Conservation (phyloP, 345 rosid genomes). For the Eucalyptus camaldulensis region DNA sequence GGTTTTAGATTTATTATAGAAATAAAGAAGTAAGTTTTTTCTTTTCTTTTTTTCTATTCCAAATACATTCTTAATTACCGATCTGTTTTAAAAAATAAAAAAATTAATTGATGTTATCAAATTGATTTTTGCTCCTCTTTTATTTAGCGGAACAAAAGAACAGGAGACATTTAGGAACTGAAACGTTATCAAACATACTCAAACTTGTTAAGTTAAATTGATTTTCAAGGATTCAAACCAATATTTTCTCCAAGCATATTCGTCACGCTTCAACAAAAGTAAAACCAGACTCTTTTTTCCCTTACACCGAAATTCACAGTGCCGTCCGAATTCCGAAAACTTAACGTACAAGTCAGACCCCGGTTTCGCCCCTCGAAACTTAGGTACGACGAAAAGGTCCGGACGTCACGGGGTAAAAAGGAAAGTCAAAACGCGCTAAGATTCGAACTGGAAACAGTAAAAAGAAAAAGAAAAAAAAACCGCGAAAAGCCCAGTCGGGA, state of each 20-base stretch:
- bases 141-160: fast-evolving
- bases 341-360: too few species aligned
- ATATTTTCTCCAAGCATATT: neutral
- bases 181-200: fast-evolving
- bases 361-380: too few species aligned
- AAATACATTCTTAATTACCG: fast-evolving
- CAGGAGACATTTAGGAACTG: fast-evolving
- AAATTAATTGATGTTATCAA: too few species aligned
- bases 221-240: neutral
- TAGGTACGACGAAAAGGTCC: neutral
- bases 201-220: fast-evolving
- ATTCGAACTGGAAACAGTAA: neutral
- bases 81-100: fast-evolving
- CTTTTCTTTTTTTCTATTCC: fast-evolving
- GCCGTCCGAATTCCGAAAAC: too few species aligned
- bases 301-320: too few species aligned
- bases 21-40: too few species aligned
- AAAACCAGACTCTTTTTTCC: too few species aligned
- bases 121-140: fast-evolving
- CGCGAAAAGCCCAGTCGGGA: neutral
- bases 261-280: neutral
- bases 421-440: neutral
- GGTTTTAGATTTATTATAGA: fast-evolving
- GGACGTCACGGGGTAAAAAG: neutral
- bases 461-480: neutral